phyloP scores from a whole-genome alignment of 106 monocot species.

The Apostasia ramifera region DNA sequence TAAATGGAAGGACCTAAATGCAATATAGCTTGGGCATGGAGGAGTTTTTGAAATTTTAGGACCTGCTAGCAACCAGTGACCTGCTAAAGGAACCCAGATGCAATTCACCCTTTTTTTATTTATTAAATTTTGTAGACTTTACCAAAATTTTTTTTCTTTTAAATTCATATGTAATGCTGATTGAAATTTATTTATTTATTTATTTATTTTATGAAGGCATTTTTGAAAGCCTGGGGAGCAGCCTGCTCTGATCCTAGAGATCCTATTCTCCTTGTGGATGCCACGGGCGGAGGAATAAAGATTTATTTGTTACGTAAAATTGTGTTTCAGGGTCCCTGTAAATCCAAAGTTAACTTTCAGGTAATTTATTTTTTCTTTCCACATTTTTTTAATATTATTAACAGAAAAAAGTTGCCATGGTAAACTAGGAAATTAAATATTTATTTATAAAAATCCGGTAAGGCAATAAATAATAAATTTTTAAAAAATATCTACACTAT shows the following conservation, averaged over 20 bases:
- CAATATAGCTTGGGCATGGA: background rate
- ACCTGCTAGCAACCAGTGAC: background rate
- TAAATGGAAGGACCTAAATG: no score
- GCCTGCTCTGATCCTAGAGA: conserved; percentile 6
- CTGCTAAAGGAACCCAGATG: background rate
- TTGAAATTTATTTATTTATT: background rate
- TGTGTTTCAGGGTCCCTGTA: conserved; percentile 9
- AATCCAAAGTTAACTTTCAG: conserved; percentile 7
- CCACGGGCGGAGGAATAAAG: background rate
- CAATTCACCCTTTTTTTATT: background rate
- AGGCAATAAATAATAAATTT: no score
- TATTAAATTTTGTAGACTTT: background rate
- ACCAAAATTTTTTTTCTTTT: background rate
- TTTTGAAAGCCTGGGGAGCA: conserved; percentile 15
- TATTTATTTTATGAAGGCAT: conserved; percentile 3
- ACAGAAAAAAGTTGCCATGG: no score
- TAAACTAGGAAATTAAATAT: background rate
- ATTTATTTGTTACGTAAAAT: conserved; percentile 2
- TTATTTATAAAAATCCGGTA: background rate
- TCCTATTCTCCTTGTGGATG: conserved; percentile 2
- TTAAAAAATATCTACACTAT: background rate
- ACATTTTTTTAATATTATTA: background rate
- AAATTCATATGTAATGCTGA: background rate
- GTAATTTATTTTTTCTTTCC: background rate
- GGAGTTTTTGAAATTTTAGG: background rate